Percentiles rank a stretch among this genome's conserved stretches.
phyloP scores from a whole-genome alignment of 306 rosid species.

The Prunus mira region DNA sequence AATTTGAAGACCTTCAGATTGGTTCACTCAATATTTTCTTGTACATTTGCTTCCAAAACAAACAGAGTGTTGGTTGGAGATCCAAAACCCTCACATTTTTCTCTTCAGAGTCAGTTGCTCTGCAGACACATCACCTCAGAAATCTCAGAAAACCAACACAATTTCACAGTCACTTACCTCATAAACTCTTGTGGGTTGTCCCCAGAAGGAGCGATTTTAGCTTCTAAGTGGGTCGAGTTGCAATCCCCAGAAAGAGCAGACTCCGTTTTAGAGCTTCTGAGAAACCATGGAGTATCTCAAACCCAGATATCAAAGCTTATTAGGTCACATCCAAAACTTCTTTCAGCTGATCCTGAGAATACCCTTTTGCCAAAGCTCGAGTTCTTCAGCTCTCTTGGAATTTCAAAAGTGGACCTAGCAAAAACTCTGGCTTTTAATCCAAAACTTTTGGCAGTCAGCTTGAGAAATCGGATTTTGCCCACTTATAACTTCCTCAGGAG shows the following conservation, averaged over 20 bases:
- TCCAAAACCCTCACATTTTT: background rate
- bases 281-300: conserved; percentile 21
- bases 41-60: background rate
- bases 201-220: conserved; percentile 2
- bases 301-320: conserved; percentile 18
- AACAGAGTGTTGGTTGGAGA: background rate
- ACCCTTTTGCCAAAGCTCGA: conserved; percentile 39
- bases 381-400: conserved; percentile 32
- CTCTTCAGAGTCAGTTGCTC: background rate
- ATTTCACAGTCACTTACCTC: conserved; percentile 24
- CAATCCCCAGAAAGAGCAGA: conserved; percentile 1
- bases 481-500: conserved; percentile 1
- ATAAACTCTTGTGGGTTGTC: conserved; percentile 30
- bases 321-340: background rate
- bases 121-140: background rate
- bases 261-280: conserved; percentile 13
- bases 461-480: too few species aligned
- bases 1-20: background rate
- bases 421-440: background rate
- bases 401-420: conserved; percentile 21
- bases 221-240: conserved; percentile 5
- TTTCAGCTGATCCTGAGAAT: conserved; percentile 17
- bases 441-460: background rate
- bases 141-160: background rate
- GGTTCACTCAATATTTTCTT: background rate